phyloP scores from a whole-genome alignment of 345 rosid species.

The Brassica rapa region DNA sequence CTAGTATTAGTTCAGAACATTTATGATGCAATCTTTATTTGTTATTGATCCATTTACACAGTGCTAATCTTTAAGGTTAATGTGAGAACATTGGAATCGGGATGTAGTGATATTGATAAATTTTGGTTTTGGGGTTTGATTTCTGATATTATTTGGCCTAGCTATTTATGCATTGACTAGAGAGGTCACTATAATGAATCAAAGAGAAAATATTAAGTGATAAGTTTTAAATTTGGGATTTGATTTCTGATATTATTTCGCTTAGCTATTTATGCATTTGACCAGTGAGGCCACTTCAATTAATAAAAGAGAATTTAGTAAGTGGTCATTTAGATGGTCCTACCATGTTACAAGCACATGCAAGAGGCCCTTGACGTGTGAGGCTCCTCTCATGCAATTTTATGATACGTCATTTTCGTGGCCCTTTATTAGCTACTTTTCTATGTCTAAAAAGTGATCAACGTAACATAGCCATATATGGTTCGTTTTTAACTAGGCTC shows the following conservation, averaged over 20 bases:
- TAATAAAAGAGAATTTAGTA: not conserved
- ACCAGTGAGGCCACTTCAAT: too few species aligned
- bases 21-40: not conserved
- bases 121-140: not conserved
- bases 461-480: not conserved
- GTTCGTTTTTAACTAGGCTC: not conserved
- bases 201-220: too few species aligned
- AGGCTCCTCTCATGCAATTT: slow-evolving; percentile 28
- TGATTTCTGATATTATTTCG: too few species aligned
- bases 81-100: not conserved
- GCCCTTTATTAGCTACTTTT: not conserved
- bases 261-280: too few species aligned
- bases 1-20: not conserved
- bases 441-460: not conserved
- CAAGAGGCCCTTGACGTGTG: slow-evolving; percentile 25
- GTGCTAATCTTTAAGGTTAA: not conserved
- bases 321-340: slow-evolving; percentile 14
- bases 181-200: not conserved
- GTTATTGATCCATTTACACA: not conserved
- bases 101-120: not conserved
- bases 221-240: too few species aligned
- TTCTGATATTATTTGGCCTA: not conserved
- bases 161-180: not conserved
- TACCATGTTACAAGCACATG: slow-evolving; percentile 44
- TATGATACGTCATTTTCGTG: slow-evolving; percentile 36